These are phyloP conservation scores for Diaporthe velutina DNA, from an alignment of 2,329 filamentous ascomycete genomes.

Conservation along the genomic window DNA sequence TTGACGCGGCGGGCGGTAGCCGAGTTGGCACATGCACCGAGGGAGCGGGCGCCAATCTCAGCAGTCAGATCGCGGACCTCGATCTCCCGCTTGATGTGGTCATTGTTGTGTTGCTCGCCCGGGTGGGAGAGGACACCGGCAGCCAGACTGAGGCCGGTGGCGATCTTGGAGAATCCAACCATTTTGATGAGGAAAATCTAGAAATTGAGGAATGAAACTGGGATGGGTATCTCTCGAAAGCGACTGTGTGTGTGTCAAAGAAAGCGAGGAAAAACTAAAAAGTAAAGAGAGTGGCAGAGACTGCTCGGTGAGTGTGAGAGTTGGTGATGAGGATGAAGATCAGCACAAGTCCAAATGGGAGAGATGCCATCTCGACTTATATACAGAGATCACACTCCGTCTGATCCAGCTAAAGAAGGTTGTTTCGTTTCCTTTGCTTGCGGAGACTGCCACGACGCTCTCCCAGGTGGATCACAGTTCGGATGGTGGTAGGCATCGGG, in stretches of 20 bases:
- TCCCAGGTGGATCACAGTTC: not conserved
- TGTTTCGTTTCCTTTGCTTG: not conserved
- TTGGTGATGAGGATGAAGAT: slow-evolving; percentile 18
- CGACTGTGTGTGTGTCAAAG: not conserved
- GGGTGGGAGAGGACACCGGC: slow-evolving; percentile 49
- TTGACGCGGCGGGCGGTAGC: slow-evolving; percentile 54
- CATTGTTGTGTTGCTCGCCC: slow-evolving; percentile 48
- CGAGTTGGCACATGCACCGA: slow-evolving; percentile 45
- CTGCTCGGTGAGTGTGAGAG: slow-evolving; percentile 16
- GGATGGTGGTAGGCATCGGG: slow-evolving; percentile 6
- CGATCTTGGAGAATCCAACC: slow-evolving; percentile 36
- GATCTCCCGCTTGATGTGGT: slow-evolving; percentile 50
- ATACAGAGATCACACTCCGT: not conserved
- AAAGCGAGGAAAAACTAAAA: too few relatives aligned
- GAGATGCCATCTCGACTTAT: slow-evolving; percentile 14
- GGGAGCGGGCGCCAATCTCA: slow-evolving; percentile 47
- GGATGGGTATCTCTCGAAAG: not conserved
- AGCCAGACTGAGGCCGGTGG: slow-evolving; percentile 38
- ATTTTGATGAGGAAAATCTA: slow-evolving; percentile 6
- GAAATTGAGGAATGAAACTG: not conserved
- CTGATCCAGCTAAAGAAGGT: not conserved
- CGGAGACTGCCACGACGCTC: slow-evolving; percentile 2
- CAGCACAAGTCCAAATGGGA: not conserved
- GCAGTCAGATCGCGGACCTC: slow-evolving; percentile 50
- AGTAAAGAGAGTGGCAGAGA: not conserved